Base-by-base conservation (phyloP, 2,329 filamentous ascomycete species). In the Botrytis medusae region DNA sequence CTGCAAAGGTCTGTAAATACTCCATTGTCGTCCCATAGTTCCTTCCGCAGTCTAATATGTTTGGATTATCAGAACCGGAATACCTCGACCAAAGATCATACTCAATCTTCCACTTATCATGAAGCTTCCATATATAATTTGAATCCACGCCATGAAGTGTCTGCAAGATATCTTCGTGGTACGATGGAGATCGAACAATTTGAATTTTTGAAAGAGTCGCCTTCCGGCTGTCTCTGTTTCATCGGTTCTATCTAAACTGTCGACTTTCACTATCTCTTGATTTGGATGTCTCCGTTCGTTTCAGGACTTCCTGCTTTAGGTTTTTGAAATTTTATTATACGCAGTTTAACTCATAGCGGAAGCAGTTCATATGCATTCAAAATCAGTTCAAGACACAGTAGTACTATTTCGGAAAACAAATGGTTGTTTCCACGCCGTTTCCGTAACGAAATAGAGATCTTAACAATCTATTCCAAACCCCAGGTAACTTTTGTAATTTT, bases 311-410 rank as follows among this genome's bases (percentile, higher is more conserved):
- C 9, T 12, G 9, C 10, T 60, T 60, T 7, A 60, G 5, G 2
- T 54, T 2, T n/a, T 54, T 7, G 2, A 0, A 9, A 32, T 25
- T 1, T 18, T 1, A n/a, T 8, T 6, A 8, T 40, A 2, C 4
- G 6, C 22, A 10, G 0, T 4, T 29, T 12, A 54, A 14, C 4
- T 12, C 32, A 54, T 20, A 51, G 7, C n/a, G n/a, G 8, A 32
- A 54, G 25, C 32, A 40, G 14, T 29, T 7, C 2, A 67, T 5
- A 6, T 4, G 1, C 4, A 2, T 10, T 10, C 2, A 2, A 67
- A 10, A 20, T 7, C 32, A 9, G 25, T 7, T 12, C 0, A 51
- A 10, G 3, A 0, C 3, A 6, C 1, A 12, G 5, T 4, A 1
- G 1, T 6, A 1, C 20, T n/a, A 29, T 12, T 25, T 40, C 7